phyloP scores from a whole-genome alignment of 176 grass and related monocot genomes.

The Musa schizocarpa region DNA sequence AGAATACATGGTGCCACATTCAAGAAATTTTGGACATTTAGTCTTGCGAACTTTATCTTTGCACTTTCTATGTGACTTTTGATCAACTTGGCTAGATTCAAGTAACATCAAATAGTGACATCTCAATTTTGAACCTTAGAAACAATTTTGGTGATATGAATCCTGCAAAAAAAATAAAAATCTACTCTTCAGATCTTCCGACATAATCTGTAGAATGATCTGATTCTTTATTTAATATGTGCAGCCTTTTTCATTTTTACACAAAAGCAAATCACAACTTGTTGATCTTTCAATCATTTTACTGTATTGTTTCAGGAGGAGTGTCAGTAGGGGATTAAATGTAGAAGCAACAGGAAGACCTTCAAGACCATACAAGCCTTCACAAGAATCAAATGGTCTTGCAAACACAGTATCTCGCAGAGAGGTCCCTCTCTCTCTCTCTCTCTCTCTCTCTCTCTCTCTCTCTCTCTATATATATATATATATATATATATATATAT shows the following conservation, averaged over 20 bases:
- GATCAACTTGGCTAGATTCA: too few species aligned
- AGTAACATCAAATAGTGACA: too few species aligned
- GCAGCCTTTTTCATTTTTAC: too few species aligned
- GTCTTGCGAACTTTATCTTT: too few species aligned
- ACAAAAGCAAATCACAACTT: not conserved
- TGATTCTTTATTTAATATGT: too few species aligned
- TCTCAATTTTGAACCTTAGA: too few species aligned
- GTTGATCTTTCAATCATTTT: not conserved
- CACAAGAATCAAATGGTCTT: constrained; percentile 20
- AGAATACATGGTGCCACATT: not conserved
- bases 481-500: not conserved
- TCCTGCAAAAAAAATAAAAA: too few species aligned
- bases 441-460: constrained; percentile 13
- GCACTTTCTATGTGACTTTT: too few species aligned
- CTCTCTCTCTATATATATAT: constrained; percentile 6
- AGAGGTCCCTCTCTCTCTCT: constrained; percentile 24
- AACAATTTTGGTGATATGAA: too few species aligned
- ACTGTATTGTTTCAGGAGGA: constrained; percentile 21
- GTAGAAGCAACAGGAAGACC: constrained; percentile 8
- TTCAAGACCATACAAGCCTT: constrained; percentile 18
- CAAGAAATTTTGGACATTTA: too few species aligned
- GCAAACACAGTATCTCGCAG: constrained; percentile 12
- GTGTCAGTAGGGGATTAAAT: constrained; percentile 2
- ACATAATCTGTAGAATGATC: too few species aligned
- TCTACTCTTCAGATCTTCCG: too few species aligned